These are phyloP conservation scores for Dalechampia spathulata DNA, from an alignment of 441 rosid genomes.

Conservation along the genomic window DNA sequence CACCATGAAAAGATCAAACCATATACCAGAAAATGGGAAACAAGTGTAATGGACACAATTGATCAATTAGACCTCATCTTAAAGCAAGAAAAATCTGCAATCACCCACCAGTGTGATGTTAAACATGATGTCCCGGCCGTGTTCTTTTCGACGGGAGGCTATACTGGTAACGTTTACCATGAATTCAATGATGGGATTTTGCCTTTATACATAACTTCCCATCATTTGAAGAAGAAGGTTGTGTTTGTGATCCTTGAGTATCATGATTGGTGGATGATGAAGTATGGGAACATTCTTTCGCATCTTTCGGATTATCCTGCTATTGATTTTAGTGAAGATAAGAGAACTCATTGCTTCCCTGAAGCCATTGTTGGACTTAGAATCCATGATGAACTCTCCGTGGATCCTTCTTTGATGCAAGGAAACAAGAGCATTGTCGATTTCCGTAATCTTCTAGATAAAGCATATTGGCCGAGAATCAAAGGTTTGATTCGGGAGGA, in stretches of 20 bases:
- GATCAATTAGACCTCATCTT: conserved; percentile 55
- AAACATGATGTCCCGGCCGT: conserved; percentile 66
- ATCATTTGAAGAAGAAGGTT: conserved; percentile 61
- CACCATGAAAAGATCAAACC: conserved; percentile 69
- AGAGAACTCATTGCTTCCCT: conserved; percentile 77
- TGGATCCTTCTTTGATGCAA: conserved; percentile 40
- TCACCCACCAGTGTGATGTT: conserved; percentile 48
- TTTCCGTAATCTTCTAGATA: conserved; percentile 55
- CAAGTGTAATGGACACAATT: conserved; percentile 66
- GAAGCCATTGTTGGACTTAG: conserved; percentile 69
- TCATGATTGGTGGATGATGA: conserved; percentile 85
- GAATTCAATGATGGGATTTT: conserved; percentile 91
- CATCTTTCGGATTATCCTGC: conserved; percentile 60
- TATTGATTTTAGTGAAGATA: conserved; percentile 55
- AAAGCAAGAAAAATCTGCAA: conserved; percentile 22
- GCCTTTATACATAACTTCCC: conserved; percentile 80
- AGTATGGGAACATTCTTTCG: conserved; percentile 59
- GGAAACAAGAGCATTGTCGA: conserved; percentile 47
- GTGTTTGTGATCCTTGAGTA: conserved; percentile 85
- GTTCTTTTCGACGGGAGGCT: conserved; percentile 89
- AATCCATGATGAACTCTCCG: conserved; percentile 75
- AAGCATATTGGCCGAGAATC: conserved; percentile 56
- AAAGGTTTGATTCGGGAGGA: conserved; percentile 44
- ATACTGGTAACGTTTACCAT: conserved; percentile 85
- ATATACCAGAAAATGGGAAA: conserved; percentile 93